Conservation (phyloP, 2,329 filamentous ascomycete species). For the Ascochyta fabae region DNA sequence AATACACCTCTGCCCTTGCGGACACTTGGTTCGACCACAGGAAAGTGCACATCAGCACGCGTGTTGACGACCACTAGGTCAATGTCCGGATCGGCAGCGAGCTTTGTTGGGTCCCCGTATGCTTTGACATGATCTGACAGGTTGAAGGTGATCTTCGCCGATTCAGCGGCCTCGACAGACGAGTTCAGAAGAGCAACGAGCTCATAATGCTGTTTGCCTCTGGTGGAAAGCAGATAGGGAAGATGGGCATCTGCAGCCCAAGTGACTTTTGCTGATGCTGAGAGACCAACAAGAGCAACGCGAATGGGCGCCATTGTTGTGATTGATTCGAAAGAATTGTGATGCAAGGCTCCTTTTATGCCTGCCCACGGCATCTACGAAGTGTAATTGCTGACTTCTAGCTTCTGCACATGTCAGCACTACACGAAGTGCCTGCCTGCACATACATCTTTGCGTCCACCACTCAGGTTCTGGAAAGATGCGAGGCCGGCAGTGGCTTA, state of each 20-base stretch:
- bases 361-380: neutral
- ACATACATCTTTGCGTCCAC: neutral
- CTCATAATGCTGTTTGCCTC: slow-evolving; percentile 46
- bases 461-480: neutral
- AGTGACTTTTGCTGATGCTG: slow-evolving; percentile 56
- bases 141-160: slow-evolving; percentile 49
- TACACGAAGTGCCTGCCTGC: neutral
- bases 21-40: slow-evolving; percentile 55
- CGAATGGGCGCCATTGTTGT: slow-evolving; percentile 59
- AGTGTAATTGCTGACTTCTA: neutral
- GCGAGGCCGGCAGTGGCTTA: neutral
- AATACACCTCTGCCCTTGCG: slow-evolving; percentile 61
- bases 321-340: neutral
- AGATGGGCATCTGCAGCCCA: slow-evolving; percentile 66
- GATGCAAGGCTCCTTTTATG: neutral
- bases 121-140: slow-evolving; percentile 50
- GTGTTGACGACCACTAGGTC: slow-evolving; percentile 59
- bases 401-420: neutral
- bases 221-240: slow-evolving; percentile 61
- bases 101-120: slow-evolving; percentile 52
- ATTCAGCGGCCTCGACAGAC: slow-evolving; percentile 48
- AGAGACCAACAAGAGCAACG: slow-evolving; percentile 65
- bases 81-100: slow-evolving; percentile 48
- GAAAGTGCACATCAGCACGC: slow-evolving; percentile 61
- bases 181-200: slow-evolving; percentile 58